Evolutionary conservation across 768 basidiomycete species (phyloP).

Genomic region (Kwoniella shandongensis): DNA sequence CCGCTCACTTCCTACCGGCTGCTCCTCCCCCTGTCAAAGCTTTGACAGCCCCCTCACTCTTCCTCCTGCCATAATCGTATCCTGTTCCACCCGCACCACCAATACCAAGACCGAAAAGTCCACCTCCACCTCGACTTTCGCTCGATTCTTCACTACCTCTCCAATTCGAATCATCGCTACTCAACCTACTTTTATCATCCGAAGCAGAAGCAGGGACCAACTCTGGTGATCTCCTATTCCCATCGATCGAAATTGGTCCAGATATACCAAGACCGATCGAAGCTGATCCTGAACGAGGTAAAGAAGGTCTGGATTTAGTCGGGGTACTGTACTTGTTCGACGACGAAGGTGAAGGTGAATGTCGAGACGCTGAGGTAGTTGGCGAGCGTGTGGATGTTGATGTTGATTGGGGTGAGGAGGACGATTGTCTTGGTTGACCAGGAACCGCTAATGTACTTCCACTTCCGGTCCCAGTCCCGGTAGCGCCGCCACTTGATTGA

Average conservation of each 20-base stretch:
- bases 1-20: too few species aligned
- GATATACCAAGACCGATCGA: constrained; percentile 19
- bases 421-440: not conserved
- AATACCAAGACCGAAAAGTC: constrained; percentile 16
- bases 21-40: too few species aligned
- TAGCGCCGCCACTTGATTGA: not conserved
- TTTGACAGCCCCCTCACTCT: too few species aligned
- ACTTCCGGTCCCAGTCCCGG: not conserved
- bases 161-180: too few species aligned
- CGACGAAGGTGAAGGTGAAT: not conserved
- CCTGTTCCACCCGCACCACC: too few species aligned
- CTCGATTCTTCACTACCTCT: too few species aligned
- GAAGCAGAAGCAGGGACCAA: too few species aligned
- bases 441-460: constrained; percentile 3
- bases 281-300: constrained; percentile 15
- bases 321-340: not conserved
- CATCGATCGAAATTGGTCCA: constrained; percentile 1
- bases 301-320: constrained; percentile 1
- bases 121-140: not conserved
- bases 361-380: too few species aligned
- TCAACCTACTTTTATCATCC: too few species aligned
- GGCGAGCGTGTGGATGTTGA: too few species aligned
- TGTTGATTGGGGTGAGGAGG: too few species aligned
- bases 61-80: too few species aligned
- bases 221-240: constrained; percentile 6